Evolutionary conservation across 2,329 filamentous ascomycete species (phyloP).

Genomic region (Xylariaceae sp.): DNA sequence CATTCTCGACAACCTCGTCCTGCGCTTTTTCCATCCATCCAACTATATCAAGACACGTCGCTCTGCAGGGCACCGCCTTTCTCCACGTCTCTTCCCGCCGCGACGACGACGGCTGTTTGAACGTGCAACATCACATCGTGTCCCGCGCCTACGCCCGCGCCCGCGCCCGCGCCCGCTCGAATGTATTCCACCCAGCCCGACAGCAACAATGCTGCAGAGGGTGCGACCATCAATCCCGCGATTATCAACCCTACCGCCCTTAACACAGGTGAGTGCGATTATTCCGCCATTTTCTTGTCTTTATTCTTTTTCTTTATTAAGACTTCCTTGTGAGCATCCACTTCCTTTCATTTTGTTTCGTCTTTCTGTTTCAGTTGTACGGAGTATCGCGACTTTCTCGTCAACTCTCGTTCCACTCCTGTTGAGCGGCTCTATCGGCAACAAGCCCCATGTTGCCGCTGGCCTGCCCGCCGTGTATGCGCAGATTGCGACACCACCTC

Average conservation of each 20-base stretch:
- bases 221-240: constrained; percentile 86
- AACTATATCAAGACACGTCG: constrained; percentile 60
- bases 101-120: constrained; percentile 27
- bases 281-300: too few relatives aligned
- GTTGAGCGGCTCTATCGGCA: not conserved
- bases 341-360: not conserved
- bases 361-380: not conserved
- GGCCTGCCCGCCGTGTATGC: constrained; percentile 10
- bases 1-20: constrained; percentile 25
- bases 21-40: constrained; percentile 32
- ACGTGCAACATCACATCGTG: constrained; percentile 36
- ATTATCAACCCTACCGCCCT: constrained; percentile 62
- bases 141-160: too few relatives aligned
- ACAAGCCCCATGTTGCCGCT: constrained; percentile 3
- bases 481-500: constrained; percentile 15
- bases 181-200: constrained; percentile 62
- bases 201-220: constrained; percentile 56
- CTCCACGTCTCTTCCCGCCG: constrained; percentile 29
- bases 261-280: constrained; percentile 62
- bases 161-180: constrained; percentile 41
- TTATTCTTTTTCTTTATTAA: not conserved
- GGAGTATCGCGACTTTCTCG: too few relatives aligned
- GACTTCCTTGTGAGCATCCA: not conserved
- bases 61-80: constrained; percentile 42
- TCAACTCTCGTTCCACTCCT: too few relatives aligned